Conservation (phyloP, 768 basidiomycete species). For the Pulveroboletus sp. region DNA sequence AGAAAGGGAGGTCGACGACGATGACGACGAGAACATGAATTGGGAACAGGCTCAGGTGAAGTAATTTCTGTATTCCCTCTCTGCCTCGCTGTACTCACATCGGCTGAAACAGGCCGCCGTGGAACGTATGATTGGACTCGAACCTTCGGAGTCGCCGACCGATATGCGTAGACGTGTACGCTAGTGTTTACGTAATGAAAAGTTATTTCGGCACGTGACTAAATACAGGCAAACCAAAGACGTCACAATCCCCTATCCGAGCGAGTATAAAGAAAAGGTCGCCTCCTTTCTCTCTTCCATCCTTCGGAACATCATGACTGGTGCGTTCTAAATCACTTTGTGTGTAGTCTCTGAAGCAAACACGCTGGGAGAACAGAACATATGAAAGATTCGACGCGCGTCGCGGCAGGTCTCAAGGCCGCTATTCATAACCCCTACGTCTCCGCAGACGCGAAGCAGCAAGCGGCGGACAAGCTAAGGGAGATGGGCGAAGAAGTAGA, state of each 20-base stretch:
- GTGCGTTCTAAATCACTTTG: background rate
- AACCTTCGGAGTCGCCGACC: slow-evolving; percentile 25
- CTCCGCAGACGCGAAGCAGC: slow-evolving; percentile 50
- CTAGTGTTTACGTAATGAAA: slow-evolving; percentile 10
- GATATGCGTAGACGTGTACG: slow-evolving; percentile 27
- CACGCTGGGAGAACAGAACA: slow-evolving; percentile 17
- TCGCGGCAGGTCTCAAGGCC: slow-evolving; percentile 57
- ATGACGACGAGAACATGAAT: slow-evolving; percentile 59
- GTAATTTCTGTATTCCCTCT: background rate
- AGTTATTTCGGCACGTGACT: slow-evolving; percentile 10
- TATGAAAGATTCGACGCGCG: slow-evolving; percentile 41
- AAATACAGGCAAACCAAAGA: background rate
- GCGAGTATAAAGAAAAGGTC: background rate
- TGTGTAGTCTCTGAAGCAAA: background rate
- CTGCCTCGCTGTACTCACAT: background rate
- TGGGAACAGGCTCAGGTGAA: slow-evolving; percentile 70
- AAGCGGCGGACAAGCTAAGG: slow-evolving; percentile 45
- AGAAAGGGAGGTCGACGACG: slow-evolving; percentile 60
- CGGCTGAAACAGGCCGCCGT: slow-evolving; percentile 42
- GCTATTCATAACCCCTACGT: slow-evolving; percentile 55
- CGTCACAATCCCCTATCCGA: slow-evolving; percentile 19
- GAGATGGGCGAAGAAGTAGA: slow-evolving; percentile 31
- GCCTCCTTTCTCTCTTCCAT: background rate
- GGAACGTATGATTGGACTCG: slow-evolving; percentile 58
- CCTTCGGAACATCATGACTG: slow-evolving; percentile 11